A percentile compares a stretch with the other conserved stretches of the same genome.
phyloP scores from a whole-genome alignment of 768 basidiomycete species.

The Gelatoporia subvermispora region DNA sequence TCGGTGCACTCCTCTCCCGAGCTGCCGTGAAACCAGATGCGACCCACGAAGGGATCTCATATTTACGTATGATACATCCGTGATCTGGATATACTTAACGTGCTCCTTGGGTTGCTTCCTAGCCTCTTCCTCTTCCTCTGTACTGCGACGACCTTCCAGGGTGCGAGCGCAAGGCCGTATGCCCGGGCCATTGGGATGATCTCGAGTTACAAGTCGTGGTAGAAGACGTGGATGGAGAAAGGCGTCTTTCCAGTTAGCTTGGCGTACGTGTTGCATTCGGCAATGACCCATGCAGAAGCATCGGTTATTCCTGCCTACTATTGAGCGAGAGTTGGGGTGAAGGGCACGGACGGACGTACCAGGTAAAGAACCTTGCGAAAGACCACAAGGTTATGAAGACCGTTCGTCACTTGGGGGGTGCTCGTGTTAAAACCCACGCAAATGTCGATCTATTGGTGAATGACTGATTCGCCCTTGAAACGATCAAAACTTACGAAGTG shows the following conservation, averaged over 20 bases:
- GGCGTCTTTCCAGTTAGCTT: constrained; percentile 31
- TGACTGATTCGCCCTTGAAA: no score
- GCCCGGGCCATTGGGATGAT: constrained; percentile 26
- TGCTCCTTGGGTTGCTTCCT: constrained; percentile 24
- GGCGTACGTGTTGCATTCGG: constrained; percentile 32
- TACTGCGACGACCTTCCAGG: constrained; percentile 36
- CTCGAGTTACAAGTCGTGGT: constrained; percentile 36
- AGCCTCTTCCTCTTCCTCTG: constrained; percentile 30
- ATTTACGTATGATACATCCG: constrained; percentile 36
- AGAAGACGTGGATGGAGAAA: constrained; percentile 32
- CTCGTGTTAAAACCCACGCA: constrained; percentile 39
- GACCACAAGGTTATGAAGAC: constrained; percentile 34
- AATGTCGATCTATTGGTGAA: constrained; percentile 36
- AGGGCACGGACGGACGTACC: constrained; percentile 1
- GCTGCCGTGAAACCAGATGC: constrained; percentile 10
- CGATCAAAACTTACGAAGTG: constrained; percentile 34
- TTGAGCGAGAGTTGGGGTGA: not conserved
- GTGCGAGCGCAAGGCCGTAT: constrained; percentile 31
- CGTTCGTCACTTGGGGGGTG: constrained; percentile 39
- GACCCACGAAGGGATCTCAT: constrained; percentile 36
- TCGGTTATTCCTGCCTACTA: constrained; percentile 16
- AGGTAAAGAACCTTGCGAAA: constrained; percentile 37
- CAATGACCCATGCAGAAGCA: constrained; percentile 30
- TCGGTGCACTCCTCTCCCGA: constrained; percentile 40
- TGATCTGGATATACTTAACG: constrained; percentile 37